Percentiles rank a stretch among this genome's conserved stretches.
Evolutionary conservation across 805 yeast species (phyloP).

Genomic region (Deakozyma indianensis): DNA sequence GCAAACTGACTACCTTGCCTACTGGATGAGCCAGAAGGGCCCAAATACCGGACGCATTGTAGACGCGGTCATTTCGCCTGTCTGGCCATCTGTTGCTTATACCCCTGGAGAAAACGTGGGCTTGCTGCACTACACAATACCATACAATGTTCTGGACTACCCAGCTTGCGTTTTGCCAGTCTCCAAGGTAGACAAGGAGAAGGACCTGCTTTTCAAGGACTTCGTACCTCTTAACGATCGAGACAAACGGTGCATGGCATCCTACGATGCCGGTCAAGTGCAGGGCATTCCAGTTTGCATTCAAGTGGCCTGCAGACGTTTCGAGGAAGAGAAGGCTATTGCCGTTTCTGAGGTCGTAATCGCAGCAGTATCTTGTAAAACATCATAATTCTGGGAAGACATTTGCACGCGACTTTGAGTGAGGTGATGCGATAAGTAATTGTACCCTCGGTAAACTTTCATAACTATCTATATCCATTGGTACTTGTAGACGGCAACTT

Average conservation of each 20-base stretch:
- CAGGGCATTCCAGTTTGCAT: constrained; percentile 13
- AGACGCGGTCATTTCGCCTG: not conserved
- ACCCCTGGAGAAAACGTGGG: not conserved
- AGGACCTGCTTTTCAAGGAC: constrained; percentile 7
- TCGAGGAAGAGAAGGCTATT: constrained; percentile 12
- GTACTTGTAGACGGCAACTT: too few relatives aligned
- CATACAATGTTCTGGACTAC: constrained; percentile 13
- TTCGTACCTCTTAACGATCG: constrained; percentile 12
- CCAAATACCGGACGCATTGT: not conserved
- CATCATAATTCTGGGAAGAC: too few relatives aligned
- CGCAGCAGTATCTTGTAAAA: too few relatives aligned
- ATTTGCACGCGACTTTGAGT: too few relatives aligned
- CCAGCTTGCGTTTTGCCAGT: constrained; percentile 14
- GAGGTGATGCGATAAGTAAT: too few relatives aligned
- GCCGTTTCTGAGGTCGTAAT: constrained; percentile 15
- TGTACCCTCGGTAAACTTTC: not conserved
- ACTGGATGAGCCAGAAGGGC: not conserved
- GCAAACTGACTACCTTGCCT: not conserved
- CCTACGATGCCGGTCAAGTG: constrained; percentile 11
- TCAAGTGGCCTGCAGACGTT: constrained; percentile 11
- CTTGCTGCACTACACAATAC: not conserved
- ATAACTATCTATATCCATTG: not conserved
- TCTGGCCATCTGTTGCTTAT: constrained; percentile 1
- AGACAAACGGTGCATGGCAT: constrained; percentile 7
- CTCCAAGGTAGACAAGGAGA: constrained; percentile 9